phyloP scores from a whole-genome alignment of 768 basidiomycete species.

The Kwoniella sp. region DNA sequence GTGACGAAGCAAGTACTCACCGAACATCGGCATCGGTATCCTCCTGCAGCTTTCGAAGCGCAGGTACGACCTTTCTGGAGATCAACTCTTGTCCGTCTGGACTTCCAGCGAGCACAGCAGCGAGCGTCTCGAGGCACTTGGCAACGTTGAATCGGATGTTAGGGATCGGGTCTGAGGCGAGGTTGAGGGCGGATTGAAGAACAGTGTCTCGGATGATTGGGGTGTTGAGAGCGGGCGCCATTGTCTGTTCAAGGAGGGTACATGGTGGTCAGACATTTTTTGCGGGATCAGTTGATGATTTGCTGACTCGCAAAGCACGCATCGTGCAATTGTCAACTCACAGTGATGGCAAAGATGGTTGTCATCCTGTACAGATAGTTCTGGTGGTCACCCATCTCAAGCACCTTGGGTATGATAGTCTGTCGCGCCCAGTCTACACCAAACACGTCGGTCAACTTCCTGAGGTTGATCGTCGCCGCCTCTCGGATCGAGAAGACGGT shows the following conservation, averaged over 20 bases:
- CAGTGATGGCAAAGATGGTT: constrained; percentile 96
- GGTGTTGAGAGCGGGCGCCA: constrained; percentile 82
- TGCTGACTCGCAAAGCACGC: neutral
- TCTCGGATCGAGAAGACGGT: constrained; percentile 98
- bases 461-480: constrained; percentile 94
- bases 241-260: constrained; percentile 66
- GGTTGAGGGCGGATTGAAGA: constrained; percentile 76
- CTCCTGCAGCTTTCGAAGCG: constrained; percentile 78
- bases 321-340: constrained; percentile 58
- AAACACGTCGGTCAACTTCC: constrained; percentile 96
- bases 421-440: constrained; percentile 95
- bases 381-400: constrained; percentile 93
- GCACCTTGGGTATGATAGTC: constrained; percentile 93
- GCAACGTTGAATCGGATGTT: constrained; percentile 99
- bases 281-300: neutral
- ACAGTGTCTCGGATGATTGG: constrained; percentile 77
- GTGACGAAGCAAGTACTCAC: constrained; percentile 53
- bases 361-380: constrained; percentile 99
- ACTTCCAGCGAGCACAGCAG: constrained; percentile 65
- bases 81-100: constrained; percentile 75
- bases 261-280: neutral
- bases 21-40: constrained; percentile 95
- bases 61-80: constrained; percentile 73
- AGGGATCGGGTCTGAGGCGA: constrained; percentile 88
- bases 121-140: constrained; percentile 88